These are phyloP conservation scores for Peniophora sp. DNA, from an alignment of 1,284 basidiomycete genomes.

Conservation along the genomic window DNA sequence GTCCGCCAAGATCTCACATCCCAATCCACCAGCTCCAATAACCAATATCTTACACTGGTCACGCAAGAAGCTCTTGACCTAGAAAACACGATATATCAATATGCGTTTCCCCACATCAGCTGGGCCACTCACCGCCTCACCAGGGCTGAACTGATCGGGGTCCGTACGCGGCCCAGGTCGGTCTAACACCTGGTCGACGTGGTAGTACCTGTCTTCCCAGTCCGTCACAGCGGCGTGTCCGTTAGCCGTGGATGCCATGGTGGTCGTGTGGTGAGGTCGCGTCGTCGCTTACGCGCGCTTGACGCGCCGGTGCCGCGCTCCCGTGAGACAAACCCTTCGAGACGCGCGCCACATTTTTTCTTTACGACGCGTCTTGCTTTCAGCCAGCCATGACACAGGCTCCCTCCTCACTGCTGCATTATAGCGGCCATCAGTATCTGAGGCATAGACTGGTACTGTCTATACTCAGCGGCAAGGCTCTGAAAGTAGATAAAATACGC, in stretches of 20 bases:
- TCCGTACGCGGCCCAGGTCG: slow-evolving; percentile 77
- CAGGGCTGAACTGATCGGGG: slow-evolving; percentile 56
- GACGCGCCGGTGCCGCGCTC: background rate
- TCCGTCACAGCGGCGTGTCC: slow-evolving; percentile 32
- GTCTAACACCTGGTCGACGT: slow-evolving; percentile 79
- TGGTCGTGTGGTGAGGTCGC: background rate
- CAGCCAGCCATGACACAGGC: background rate
- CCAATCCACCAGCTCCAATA: slow-evolving; percentile 92
- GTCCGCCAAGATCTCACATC: slow-evolving; percentile 93
- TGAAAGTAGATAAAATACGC: slow-evolving; percentile 87
- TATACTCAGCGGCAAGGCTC: slow-evolving; percentile 80
- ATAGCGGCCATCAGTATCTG: slow-evolving; percentile 79
- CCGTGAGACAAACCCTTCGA: background rate
- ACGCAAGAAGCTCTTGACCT: slow-evolving; percentile 87
- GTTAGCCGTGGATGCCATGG: slow-evolving; percentile 24
- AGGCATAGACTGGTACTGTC: slow-evolving; percentile 84
- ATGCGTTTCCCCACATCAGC: slow-evolving; percentile 9
- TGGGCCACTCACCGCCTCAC: slow-evolving; percentile 49
- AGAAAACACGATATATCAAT: background rate
- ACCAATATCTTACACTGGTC: slow-evolving; percentile 89
- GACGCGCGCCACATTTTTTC: background rate
- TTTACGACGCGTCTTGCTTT: background rate
- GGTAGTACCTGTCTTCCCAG: slow-evolving; percentile 69
- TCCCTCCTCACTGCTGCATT: slow-evolving; percentile 31
- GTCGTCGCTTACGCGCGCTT: too few relatives aligned